Evolutionary conservation across 495 filamentous ascomycete species (phyloP), one percentile per base, ranked within the genome.

Genomic region (Xylaria grammica): DNA sequence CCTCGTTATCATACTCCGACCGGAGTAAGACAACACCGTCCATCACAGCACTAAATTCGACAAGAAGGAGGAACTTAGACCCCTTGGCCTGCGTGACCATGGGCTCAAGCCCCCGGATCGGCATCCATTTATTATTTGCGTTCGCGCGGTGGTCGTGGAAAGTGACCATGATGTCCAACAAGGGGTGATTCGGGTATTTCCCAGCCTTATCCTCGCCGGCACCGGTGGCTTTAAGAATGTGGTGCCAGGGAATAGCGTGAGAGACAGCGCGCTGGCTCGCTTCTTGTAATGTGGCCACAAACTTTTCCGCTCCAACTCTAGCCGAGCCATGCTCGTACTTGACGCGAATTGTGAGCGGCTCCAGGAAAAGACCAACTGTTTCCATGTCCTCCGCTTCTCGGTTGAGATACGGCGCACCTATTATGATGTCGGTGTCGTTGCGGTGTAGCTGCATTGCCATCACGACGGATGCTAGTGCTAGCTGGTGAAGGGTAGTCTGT

Each of bases 1-100:
- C 17, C 44, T 58, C 55, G 55, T 27, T 60, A 88, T 71, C 46
- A 22, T 49, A 69, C 87, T 90, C 88, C 85, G 89, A 48, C 88
- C 72, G 88, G 88, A 91, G n/a, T 79, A 77, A 4, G 82, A 70
- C 19, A 77, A 62, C 56, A 79, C 40, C 26, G 29, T 22, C 20
- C 0, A 7, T 38, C 24, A 48, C 13, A 32, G 60, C 68, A 1
- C 44, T 67, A 32, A 69, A 72, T 55, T 72, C 72, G 26, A 48
- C 50, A 63, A 74, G 66, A 20, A 74, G 36, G 49, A 49, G 57
- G 58, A 74, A 74, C 51, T 74, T 74, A 5, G 72, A 30, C 0
- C 72, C 72, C 4, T 66, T 53, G 10, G 64, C 46, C 59, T 63
- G 68, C 3, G 66, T 71, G 19, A n/a, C 17, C 5, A 66, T 19